Conservation (phyloP, 2,329 filamentous ascomycete genomes). For the Ophiognomonia clavigignenti-juglandacearum region DNA sequence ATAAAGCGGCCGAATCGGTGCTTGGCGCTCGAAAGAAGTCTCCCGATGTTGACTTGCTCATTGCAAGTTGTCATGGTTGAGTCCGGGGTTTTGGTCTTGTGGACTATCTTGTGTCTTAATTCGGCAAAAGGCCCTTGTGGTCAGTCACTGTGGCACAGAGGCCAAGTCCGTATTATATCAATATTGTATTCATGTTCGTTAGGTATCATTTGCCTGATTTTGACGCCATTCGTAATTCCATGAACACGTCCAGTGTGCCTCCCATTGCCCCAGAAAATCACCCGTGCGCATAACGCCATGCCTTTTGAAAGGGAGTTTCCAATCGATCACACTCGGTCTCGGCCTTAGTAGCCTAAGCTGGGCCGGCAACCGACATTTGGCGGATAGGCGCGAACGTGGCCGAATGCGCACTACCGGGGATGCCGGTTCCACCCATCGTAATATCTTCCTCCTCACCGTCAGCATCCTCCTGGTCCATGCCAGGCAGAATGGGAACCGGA, state of each 20-base stretch:
- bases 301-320: background rate
- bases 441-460: constrained; percentile 51
- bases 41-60: too few relatives aligned
- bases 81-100: too few relatives aligned
- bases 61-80: too few relatives aligned
- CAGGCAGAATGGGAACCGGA: constrained; percentile 19
- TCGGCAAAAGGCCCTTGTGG: too few relatives aligned
- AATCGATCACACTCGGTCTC: background rate
- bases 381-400: constrained; percentile 14
- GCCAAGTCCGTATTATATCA: too few relatives aligned
- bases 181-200: too few relatives aligned
- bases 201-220: too few relatives aligned
- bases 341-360: constrained; percentile 2
- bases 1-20: background rate
- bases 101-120: too few relatives aligned
- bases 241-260: background rate
- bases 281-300: too few relatives aligned
- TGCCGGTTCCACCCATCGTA: constrained; percentile 2
- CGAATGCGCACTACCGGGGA: constrained; percentile 11
- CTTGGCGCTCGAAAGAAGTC: background rate
- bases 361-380: constrained; percentile 14
- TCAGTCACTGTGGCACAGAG: too few relatives aligned
- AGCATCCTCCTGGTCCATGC: constrained; percentile 48
- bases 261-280: too few relatives aligned
- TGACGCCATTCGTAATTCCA: background rate